These are phyloP conservation scores for Blastobotrys proliferans DNA, from an alignment of 1,139 yeast species.

Conservation along the genomic window DNA sequence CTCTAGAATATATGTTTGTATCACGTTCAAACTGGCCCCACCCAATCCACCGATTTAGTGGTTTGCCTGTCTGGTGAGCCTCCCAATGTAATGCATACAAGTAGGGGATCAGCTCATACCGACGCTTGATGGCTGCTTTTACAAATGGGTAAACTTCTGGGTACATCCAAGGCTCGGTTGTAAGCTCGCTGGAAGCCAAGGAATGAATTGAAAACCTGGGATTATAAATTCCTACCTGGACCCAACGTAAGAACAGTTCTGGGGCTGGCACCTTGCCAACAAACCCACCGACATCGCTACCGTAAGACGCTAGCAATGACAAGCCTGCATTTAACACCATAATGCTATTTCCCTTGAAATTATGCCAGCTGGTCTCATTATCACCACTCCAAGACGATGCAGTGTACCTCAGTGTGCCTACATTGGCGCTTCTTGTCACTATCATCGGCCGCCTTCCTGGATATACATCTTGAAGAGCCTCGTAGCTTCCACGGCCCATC, in stretches of 20 bases:
- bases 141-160: neutral
- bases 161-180: constrained; percentile 3
- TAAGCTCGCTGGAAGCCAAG: neutral
- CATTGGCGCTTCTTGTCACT: neutral
- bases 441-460: neutral
- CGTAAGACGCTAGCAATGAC: neutral
- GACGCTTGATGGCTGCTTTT: neutral
- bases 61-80: neutral
- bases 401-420: neutral
- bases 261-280: neutral
- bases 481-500: neutral
- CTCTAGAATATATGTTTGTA: neutral
- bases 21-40: neutral
- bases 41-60: neutral
- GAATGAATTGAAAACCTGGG: constrained; percentile 1
- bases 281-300: constrained; percentile 1
- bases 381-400: neutral
- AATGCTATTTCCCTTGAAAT: neutral
- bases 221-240: neutral
- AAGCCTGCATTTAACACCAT: neutral
- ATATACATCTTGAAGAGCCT: neutral
- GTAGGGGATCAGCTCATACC: constrained; percentile 3
- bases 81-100: neutral
- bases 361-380: neutral
- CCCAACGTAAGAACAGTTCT: neutral